These are phyloP conservation scores for Pythium chondricola DNA, from an alignment of 352 stramenopile species.

Conservation along the genomic window DNA sequence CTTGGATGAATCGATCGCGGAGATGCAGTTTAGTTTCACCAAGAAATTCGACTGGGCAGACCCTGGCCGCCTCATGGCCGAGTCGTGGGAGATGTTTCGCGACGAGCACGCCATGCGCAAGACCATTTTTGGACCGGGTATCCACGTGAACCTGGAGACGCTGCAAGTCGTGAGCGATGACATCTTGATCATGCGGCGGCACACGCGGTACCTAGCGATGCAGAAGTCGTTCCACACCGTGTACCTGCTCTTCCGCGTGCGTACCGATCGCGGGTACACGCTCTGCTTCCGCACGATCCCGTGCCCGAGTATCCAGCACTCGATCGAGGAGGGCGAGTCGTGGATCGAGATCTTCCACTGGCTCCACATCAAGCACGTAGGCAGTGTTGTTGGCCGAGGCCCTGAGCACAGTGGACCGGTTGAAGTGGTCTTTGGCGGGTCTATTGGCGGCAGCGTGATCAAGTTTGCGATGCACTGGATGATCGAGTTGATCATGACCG, in stretches of 20 bases:
- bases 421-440: slow-evolving; percentile 50
- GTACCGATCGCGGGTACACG: slow-evolving; percentile 43
- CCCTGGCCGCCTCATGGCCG: slow-evolving; percentile 30
- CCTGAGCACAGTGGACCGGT: slow-evolving; percentile 4
- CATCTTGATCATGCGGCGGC: slow-evolving; percentile 43
- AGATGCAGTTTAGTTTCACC: slow-evolving; percentile 60
- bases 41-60: too few relatives aligned
- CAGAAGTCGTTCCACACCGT: slow-evolving; percentile 55
- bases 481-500: slow-evolving; percentile 72
- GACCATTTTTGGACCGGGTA: slow-evolving; percentile 40
- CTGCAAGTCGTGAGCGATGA: slow-evolving; percentile 48
- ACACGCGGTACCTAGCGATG: slow-evolving; percentile 50
- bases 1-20: slow-evolving; percentile 28
- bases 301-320: slow-evolving; percentile 35
- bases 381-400: slow-evolving; percentile 13
- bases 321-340: slow-evolving; percentile 36
- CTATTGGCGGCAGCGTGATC: slow-evolving; percentile 39
- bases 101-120: slow-evolving; percentile 42
- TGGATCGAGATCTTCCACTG: slow-evolving; percentile 73
- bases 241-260: slow-evolving; percentile 60
- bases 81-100: slow-evolving; percentile 43
- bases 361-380: slow-evolving; percentile 30
- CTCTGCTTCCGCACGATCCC: slow-evolving; percentile 66
- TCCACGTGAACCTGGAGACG: slow-evolving; percentile 38
- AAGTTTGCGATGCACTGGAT: slow-evolving; percentile 69